A percentile compares a stretch with the other conserved stretches of the same genome.
These are phyloP conservation scores for Trichosporon sp. DNA, from an alignment of 1,284 basidiomycete species.

Conservation along the genomic window DNA sequence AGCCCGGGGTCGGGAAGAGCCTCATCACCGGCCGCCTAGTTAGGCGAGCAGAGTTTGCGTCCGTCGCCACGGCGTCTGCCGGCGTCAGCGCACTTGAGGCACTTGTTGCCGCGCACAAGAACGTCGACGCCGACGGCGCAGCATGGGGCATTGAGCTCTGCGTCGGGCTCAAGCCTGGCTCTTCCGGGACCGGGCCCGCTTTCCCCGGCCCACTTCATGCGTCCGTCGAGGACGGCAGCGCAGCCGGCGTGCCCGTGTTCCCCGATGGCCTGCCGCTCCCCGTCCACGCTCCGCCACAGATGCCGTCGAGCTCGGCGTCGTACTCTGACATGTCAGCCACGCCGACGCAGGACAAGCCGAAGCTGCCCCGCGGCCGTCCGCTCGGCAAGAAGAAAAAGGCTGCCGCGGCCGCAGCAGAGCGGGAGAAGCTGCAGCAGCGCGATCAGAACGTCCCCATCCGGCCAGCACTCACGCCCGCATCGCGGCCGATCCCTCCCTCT, in stretches of 20 bases:
- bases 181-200: background rate
- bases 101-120: constrained; percentile 19
- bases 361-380: background rate
- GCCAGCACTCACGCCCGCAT: background rate
- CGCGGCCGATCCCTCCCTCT: background rate
- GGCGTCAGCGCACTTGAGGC: constrained; percentile 32
- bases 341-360: background rate
- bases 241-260: background rate
- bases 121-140: constrained; percentile 8
- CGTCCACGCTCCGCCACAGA: background rate
- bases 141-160: constrained; percentile 43
- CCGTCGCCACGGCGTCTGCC: background rate
- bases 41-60: constrained; percentile 7
- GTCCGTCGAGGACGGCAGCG: constrained; percentile 13
- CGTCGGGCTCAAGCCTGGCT: constrained; percentile 30
- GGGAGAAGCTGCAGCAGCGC: background rate
- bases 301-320: constrained; percentile 3
- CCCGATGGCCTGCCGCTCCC: background rate
- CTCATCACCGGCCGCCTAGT: constrained; percentile 42
- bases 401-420: background rate
- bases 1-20: constrained; percentile 39
- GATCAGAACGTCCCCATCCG: background rate
- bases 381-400: constrained; percentile 1
- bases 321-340: background rate
- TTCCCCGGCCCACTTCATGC: constrained; percentile 17